Evolutionary conservation across 768 basidiomycete species (phyloP).

Genomic region (Pleurotus sapidus): DNA sequence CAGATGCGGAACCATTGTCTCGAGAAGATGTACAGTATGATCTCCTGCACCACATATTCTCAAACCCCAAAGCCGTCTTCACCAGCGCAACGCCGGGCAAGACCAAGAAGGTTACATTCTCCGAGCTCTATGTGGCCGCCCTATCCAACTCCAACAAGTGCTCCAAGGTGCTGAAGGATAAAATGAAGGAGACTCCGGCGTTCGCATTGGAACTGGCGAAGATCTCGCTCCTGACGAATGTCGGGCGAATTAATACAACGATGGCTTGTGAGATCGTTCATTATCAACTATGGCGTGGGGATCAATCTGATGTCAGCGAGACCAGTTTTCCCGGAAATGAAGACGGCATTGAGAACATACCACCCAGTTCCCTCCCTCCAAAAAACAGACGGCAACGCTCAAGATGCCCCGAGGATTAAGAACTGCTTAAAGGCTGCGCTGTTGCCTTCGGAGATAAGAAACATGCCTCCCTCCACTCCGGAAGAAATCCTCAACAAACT

Average conservation of each 20-base stretch:
- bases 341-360: constrained; percentile 72
- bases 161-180: constrained; percentile 69
- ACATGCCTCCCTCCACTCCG: constrained; percentile 47
- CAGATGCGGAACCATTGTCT: constrained; percentile 65
- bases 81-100: constrained; percentile 37
- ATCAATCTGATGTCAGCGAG: constrained; percentile 9
- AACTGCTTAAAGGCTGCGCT: constrained; percentile 63
- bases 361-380: constrained; percentile 76
- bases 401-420: constrained; percentile 79
- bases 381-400: constrained; percentile 64
- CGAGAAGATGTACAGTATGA: constrained; percentile 76
- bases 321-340: constrained; percentile 78
- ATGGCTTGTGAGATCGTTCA: constrained; percentile 64
- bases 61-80: constrained; percentile 57
- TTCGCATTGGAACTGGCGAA: constrained; percentile 74
- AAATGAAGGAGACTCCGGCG: constrained; percentile 54
- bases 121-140: constrained; percentile 77
- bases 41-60: constrained; percentile 75
- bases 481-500: constrained; percentile 51
- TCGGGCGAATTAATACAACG: constrained; percentile 80
- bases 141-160: constrained; percentile 62
- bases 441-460: constrained; percentile 43
- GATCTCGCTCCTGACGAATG: constrained; percentile 70
- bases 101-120: constrained; percentile 47
- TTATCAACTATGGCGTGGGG: constrained; percentile 7